Evolutionary conservation across 2,329 filamentous ascomycete species (phyloP).

Genomic region (Fusarium clavum): DNA sequence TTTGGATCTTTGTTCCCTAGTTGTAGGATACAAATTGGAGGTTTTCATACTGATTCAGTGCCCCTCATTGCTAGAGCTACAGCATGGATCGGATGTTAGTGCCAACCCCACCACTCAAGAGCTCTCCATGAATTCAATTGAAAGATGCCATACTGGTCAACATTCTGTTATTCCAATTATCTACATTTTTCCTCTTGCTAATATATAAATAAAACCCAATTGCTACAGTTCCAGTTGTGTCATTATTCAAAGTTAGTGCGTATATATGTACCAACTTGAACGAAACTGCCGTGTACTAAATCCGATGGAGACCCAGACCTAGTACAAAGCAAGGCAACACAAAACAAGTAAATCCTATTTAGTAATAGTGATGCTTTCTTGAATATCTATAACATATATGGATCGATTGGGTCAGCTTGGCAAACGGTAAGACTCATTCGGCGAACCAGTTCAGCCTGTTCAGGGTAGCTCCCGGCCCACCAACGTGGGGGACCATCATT

Average conservation of each 20-base stretch:
- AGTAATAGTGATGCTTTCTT: not conserved
- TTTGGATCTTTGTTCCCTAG: conserved; percentile 8
- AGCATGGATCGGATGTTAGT: conserved; percentile 3
- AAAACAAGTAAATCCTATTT: not conserved
- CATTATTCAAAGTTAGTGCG: too few species aligned
- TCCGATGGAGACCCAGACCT: not conserved
- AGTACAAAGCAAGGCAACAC: not conserved
- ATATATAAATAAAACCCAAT: conserved; percentile 40
- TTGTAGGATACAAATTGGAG: conserved; percentile 29
- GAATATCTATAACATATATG: not conserved
- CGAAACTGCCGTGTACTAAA: not conserved
- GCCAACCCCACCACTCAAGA: conserved; percentile 30
- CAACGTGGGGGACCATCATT: conserved; percentile 13
- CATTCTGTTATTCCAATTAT: not conserved
- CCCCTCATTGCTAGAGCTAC: conserved; percentile 12
- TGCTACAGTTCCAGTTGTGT: too few species aligned
- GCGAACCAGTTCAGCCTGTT: conserved; percentile 1
- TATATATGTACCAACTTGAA: fast-evolving
- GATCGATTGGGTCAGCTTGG: not conserved
- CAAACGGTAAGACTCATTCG: conserved; percentile 20
- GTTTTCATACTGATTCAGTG: conserved; percentile 15
- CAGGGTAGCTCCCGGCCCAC: conserved; percentile 25
- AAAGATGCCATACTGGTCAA: not conserved
- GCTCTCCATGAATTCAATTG: not conserved
- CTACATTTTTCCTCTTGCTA: too few species aligned